phyloP scores from a whole-genome alignment of 2,329 filamentous ascomycete genomes.

The Paraphoma chrysanthemicola region DNA sequence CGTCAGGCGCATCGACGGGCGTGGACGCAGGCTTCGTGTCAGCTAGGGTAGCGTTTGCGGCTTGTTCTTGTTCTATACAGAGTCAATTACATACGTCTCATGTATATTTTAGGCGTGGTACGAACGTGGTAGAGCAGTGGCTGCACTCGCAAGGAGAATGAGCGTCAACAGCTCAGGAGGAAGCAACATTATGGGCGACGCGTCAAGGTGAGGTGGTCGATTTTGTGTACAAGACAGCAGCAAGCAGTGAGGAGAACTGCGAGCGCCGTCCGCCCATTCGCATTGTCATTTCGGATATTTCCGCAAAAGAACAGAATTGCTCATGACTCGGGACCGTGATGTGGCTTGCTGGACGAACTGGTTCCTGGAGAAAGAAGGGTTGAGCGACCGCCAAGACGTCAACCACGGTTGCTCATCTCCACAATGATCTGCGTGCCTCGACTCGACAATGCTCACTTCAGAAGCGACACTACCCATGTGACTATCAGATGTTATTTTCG shows the following conservation, averaged over 20 bases:
- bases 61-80: constrained; percentile 2
- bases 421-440: not conserved
- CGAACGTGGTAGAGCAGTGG: constrained; percentile 19
- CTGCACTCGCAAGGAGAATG: constrained; percentile 14
- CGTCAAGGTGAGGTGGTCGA: too few relatives aligned
- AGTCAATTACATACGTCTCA: not conserved
- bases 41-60: constrained; percentile 1
- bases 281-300: too few relatives aligned
- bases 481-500: not conserved
- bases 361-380: too few relatives aligned
- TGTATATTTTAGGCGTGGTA: not conserved
- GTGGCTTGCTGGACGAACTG: too few relatives aligned
- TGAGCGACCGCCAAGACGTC: not conserved
- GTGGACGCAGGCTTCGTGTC: not conserved
- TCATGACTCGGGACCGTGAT: too few relatives aligned
- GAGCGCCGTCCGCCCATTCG: too few relatives aligned
- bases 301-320: too few relatives aligned
- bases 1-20: not conserved
- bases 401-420: not conserved
- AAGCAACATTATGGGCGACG: constrained; percentile 11
- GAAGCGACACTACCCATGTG: not conserved
- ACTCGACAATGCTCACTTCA: not conserved
- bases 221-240: too few relatives aligned
- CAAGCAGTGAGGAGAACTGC: too few relatives aligned
- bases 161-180: constrained; percentile 21